Evolutionary conservation across 208 protist species (phyloP), one percentile per base, ranked within the genome.

Genomic region (Crithidia acanthocephali): DNA sequence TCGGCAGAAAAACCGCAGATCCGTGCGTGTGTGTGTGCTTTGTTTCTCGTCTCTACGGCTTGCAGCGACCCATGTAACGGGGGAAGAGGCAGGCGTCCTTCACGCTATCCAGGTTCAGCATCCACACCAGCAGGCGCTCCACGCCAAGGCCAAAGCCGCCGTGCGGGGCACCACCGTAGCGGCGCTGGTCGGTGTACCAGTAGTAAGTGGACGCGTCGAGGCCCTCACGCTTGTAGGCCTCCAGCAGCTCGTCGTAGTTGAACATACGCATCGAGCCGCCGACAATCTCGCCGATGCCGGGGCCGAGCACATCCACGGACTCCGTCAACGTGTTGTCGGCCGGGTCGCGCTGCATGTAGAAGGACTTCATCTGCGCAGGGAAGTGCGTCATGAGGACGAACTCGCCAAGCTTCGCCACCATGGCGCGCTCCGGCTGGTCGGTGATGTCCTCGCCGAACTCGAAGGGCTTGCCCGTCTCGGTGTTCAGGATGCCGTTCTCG

Each of bases 131-230:
- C 57, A 99, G 92, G 22, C 98, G 86, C 81, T 99, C 98, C 10
- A 99, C 65, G 25, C 99, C 99, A 57, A 99, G 90, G 28, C 99
- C 99, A 72, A 99, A 99, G 60, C 99, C 99, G 53, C 98, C 98
- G 80, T 99, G 98, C 33, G 98, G 98, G 59, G 79, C 88, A 25
- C 96, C 88, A 58, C 99, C 99, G 75, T 95, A 99, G 70, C 98
- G 98, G 57, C 98, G 91, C 87, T 99, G 97, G 66, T 99, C 98
- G 13, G 92, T 99, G 87, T 97, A 99, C 98, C 99, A 99, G 88
- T 99, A 99, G 85, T 99, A 99, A 22, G 85, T 68, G 18, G 80
- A 83, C 42, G 97, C 87, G 73, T 99, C 94, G 15, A 99, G 84
- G n/a, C 83, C 88, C 72, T 99, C 94, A n/a, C 80, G 80, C 59